Percentiles rank a stretch among this genome's conserved stretches.
phyloP scores from a whole-genome alignment of 768 basidiomycete genomes.

The Rhizopogon roseolus region DNA sequence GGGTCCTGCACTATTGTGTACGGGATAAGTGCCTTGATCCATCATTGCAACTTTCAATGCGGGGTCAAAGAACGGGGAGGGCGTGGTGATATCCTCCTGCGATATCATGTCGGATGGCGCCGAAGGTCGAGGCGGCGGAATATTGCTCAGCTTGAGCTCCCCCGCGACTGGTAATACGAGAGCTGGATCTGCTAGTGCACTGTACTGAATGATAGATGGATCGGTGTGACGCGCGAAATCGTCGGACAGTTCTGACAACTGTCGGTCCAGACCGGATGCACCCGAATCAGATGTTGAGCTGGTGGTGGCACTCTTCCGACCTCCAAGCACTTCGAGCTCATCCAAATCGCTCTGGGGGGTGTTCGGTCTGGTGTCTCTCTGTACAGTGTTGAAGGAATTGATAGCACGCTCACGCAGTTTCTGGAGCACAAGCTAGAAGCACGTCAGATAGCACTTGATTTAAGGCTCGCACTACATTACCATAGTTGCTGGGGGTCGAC shows the following conservation, averaged over 20 bases:
- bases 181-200: neutral
- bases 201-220: neutral
- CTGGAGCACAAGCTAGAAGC: conserved; percentile 31
- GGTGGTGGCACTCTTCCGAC: conserved; percentile 32
- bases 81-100: neutral
- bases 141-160: conserved; percentile 1
- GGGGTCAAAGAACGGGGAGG: conserved; percentile 2
- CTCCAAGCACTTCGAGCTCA: conserved; percentile 34
- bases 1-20: neutral
- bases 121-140: neutral
- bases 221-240: neutral
- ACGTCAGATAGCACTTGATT: neutral
- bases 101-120: neutral
- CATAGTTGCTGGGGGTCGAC: conserved; percentile 31
- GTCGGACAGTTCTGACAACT: neutral
- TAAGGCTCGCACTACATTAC: conserved; percentile 16
- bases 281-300: conserved; percentile 18
- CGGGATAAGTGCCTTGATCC: neutral
- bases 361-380: conserved; percentile 7
- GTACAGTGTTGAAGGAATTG: conserved; percentile 23
- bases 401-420: conserved; percentile 33
- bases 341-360: conserved; percentile 18
- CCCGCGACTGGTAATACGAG: conserved; percentile 3
- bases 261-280: conserved; percentile 2
- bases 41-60: neutral